Conservation (phyloP, 2,329 filamentous ascomycete genomes). For the Xylaria multiplex region DNA sequence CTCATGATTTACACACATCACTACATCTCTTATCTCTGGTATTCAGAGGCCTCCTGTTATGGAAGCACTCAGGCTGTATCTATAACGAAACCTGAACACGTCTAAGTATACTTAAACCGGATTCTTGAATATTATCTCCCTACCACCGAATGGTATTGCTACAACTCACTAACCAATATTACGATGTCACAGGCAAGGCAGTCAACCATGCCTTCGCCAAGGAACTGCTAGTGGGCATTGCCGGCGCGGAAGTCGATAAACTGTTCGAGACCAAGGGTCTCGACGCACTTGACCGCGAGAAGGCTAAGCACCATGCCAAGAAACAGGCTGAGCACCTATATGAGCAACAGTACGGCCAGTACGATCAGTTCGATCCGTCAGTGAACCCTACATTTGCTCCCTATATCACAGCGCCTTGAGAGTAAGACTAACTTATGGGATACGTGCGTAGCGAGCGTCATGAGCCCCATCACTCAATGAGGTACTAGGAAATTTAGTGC, state of each 20-base stretch:
- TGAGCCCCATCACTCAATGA: constrained; percentile 28
- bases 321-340: constrained; percentile 69
- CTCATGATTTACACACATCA: not conserved
- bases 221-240: constrained; percentile 77
- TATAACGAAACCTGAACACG: not conserved
- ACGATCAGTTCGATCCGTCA: constrained; percentile 67
- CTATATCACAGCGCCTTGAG: not conserved
- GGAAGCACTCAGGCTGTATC: not conserved
- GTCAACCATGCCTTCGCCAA: constrained; percentile 81
- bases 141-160: not conserved
- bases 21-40: not conserved
- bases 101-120: too few relatives aligned
- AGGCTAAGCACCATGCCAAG: constrained; percentile 68
- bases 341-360: constrained; percentile 67
- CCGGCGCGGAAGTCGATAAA: constrained; percentile 79
- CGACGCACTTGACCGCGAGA: constrained; percentile 66
- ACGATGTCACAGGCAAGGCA: constrained; percentile 64
- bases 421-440: constrained; percentile 4
- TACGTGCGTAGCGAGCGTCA: constrained; percentile 15
- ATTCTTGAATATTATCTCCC: not conserved
- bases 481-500: constrained; percentile 24
- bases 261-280: constrained; percentile 77
- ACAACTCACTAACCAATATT: constrained; percentile 1
- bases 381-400: constrained; percentile 42
- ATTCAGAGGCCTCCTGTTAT: not conserved